These are phyloP conservation scores for Sporisorium graminicola DNA, from an alignment of 1,284 basidiomycete genomes.

Conservation along the genomic window DNA sequence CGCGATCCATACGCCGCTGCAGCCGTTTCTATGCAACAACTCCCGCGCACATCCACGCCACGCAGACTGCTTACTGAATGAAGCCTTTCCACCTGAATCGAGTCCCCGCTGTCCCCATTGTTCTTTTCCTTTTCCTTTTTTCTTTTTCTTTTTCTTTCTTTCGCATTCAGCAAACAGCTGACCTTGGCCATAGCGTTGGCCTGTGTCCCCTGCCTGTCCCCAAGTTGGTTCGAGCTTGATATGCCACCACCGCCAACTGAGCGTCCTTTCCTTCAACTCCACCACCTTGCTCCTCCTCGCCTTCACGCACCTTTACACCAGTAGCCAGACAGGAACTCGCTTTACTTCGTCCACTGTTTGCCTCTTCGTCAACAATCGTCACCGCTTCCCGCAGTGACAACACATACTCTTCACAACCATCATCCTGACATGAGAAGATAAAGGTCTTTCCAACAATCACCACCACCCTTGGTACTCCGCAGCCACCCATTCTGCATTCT, in stretches of 20 bases:
- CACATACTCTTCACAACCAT: not conserved
- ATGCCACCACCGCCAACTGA: not conserved
- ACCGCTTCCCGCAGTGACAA: not conserved
- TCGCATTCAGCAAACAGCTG: not conserved
- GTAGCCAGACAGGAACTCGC: not conserved
- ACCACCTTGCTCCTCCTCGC: not conserved
- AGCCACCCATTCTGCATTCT: slow-evolving; percentile 14
- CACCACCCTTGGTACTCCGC: slow-evolving; percentile 1
- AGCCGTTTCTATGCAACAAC: not conserved
- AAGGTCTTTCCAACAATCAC: not conserved
- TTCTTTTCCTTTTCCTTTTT: not conserved
- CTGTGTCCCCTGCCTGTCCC: too few relatives aligned
- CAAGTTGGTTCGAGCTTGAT: not conserved
- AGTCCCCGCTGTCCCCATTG: too few relatives aligned
- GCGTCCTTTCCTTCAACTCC: too few relatives aligned
- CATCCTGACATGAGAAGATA: slow-evolving; percentile 2
- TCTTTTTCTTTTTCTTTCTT: not conserved
- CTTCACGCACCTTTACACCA: not conserved
- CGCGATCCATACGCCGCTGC: slow-evolving; percentile 3
- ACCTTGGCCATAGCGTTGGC: too few relatives aligned
- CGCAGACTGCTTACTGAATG: not conserved
- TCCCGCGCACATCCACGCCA: not conserved
- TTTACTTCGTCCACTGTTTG: not conserved
- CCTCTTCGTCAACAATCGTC: not conserved
- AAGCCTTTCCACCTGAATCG: slow-evolving; percentile 1